These are phyloP conservation scores for Mycocentrospora acerina DNA, from an alignment of 2,329 filamentous ascomycete species.

Conservation along the genomic window DNA sequence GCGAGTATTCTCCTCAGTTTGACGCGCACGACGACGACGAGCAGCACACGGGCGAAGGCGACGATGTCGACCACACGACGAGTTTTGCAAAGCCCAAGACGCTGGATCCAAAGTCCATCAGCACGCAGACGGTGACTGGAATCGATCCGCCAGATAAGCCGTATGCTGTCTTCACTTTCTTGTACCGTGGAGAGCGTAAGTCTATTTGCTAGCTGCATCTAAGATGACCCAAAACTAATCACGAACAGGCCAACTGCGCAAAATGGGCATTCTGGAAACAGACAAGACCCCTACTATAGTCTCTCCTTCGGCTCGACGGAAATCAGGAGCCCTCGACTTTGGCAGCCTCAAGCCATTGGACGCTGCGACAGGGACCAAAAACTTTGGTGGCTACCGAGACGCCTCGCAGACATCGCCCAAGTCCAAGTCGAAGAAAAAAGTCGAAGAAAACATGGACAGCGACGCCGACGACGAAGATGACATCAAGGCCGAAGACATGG, in stretches of 20 bases:
- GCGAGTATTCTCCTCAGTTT: constrained; percentile 97
- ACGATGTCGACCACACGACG: constrained; percentile 93
- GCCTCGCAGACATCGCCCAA: constrained; percentile 56
- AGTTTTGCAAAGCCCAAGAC: constrained; percentile 97
- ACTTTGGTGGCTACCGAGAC: constrained; percentile 86
- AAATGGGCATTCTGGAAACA: constrained; percentile 84
- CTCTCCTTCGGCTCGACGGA: constrained; percentile 68
- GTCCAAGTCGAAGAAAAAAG: constrained; percentile 52
- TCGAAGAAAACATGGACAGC: constrained; percentile 66
- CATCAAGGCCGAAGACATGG: constrained; percentile 63
- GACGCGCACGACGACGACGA: constrained; percentile 96
- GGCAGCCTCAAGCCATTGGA: constrained; percentile 82
- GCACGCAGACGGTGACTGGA: constrained; percentile 97
- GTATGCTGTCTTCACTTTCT: constrained; percentile 95
- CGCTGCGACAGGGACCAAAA: constrained; percentile 75
- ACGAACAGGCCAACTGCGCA: constrained; percentile 79
- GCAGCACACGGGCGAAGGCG: constrained; percentile 61
- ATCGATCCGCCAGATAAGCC: constrained; percentile 95
- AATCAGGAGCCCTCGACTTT: constrained; percentile 82
- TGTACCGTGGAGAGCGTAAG: constrained; percentile 93
- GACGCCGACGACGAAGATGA: constrained; percentile 71
- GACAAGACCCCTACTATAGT: constrained; percentile 61
- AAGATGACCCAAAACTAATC: constrained; percentile 10
- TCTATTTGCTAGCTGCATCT: constrained; percentile 21
- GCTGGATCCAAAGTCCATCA: constrained; percentile 94